Evolutionary conservation across 805 yeast species (phyloP).

Genomic region (Candida tallmaniae): DNA sequence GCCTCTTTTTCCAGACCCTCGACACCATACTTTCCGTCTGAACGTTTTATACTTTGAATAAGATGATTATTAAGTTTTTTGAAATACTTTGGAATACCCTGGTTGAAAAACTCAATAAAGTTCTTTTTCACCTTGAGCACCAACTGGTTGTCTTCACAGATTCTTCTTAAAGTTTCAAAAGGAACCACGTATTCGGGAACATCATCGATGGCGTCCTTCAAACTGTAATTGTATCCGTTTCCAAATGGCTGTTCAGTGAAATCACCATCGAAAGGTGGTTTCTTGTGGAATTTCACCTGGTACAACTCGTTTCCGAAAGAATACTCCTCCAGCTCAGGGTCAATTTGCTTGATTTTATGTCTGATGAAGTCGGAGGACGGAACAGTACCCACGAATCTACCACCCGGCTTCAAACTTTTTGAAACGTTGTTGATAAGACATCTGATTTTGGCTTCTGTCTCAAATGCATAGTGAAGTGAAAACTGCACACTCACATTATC

Average conservation of each 20-base stretch:
- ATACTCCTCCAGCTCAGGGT: slow-evolving; percentile 13
- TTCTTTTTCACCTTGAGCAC: slow-evolving; percentile 68
- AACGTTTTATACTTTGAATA: slow-evolving; percentile 64
- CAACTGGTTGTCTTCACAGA: slow-evolving; percentile 81
- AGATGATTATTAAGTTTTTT: slow-evolving; percentile 54
- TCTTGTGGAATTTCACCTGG: slow-evolving; percentile 73
- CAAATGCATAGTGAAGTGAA: slow-evolving; percentile 93
- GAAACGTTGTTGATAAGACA: slow-evolving; percentile 71
- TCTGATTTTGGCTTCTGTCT: slow-evolving; percentile 74
- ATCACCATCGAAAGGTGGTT: slow-evolving; percentile 70
- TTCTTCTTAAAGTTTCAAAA: slow-evolving; percentile 75
- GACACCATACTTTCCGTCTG: slow-evolving; percentile 80
- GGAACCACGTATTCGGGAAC: slow-evolving; percentile 98
- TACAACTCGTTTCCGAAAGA: slow-evolving; percentile 83
- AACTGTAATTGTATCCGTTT: slow-evolving; percentile 71
- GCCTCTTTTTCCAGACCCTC: slow-evolving; percentile 89
- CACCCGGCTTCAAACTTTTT: slow-evolving; percentile 72
- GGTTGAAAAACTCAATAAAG: slow-evolving; percentile 76
- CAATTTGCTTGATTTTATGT: slow-evolving; percentile 42
- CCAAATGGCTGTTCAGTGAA: slow-evolving; percentile 72
- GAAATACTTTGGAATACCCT: slow-evolving; percentile 68
- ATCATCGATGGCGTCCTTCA: slow-evolving; percentile 91
- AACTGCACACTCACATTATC: slow-evolving; percentile 90
- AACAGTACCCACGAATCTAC: slow-evolving; percentile 87
- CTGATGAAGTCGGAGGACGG: slow-evolving; percentile 86